Evolutionary conservation across 495 filamentous ascomycete species (phyloP), one percentile per base, ranked within the genome.

Genomic region (Penicillium mononematosum): DNA sequence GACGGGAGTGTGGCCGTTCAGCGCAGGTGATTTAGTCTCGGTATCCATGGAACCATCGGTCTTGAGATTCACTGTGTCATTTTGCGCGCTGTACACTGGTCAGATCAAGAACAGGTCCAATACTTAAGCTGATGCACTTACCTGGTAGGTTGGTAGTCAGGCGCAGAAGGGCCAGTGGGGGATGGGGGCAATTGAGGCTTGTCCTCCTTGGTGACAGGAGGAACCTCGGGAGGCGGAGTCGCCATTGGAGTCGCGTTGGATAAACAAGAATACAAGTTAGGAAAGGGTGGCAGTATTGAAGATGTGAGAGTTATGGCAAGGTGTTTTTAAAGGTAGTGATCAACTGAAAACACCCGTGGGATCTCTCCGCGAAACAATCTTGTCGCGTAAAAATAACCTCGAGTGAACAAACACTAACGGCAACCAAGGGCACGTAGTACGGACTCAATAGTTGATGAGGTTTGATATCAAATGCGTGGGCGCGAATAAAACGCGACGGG

Each of bases 141-240:
- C 73, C 68, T 64, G 54, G 53, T 59, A 20, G 58, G 62, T 47
- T 55, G 66, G 38, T 68, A 44, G 24, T 71, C 70, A 39, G 61
- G 62, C n/a, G 69, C 67, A 20, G 75, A 62, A 20, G 63, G 59
- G 49, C 70, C 75, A 58, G 69, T 73, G 25, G 75, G 72, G 52
- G 74, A 72, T 24, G 73, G 75, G 50, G 73, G 74, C 52, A 75
- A 58, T 69, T 75, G 74, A 67, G 71, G 74, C 71, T 79, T 78
- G 53, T 76, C 75, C 67, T 76, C 73, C 68, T 78, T 79, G 42
- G 72, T 50, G 32, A 63, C 50, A 58, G 70, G 64, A 58, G 69
- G 45, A 45, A 67, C 74, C 72, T 79, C 76, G 31, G 76, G 75
- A 70, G 76, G 76, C 69, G 76, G 76, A 50, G 76, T 79, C 65